Evolutionary conservation across 1,139 yeast species (phyloP).

Genomic region (Scheffersomyces segobiensis): DNA sequence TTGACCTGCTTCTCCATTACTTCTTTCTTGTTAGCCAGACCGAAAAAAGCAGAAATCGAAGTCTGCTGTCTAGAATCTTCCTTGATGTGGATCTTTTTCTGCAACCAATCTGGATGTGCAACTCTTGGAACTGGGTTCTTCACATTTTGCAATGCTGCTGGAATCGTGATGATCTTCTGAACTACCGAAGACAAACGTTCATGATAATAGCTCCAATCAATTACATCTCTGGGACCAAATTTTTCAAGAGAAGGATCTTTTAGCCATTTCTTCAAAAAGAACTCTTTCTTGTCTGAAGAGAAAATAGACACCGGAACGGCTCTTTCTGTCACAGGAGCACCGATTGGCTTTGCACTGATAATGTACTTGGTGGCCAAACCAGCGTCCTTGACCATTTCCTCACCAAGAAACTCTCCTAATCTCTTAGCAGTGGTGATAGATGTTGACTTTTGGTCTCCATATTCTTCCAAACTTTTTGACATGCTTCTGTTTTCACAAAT

Average conservation of each 20-base stretch:
- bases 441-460: constrained; percentile 88
- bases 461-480: constrained; percentile 89
- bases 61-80: constrained; percentile 75
- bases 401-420: constrained; percentile 94
- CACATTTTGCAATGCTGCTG: constrained; percentile 91
- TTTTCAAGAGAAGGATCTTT: constrained; percentile 75
- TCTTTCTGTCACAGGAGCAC: constrained; percentile 92
- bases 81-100: constrained; percentile 55
- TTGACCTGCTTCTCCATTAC: constrained; percentile 19
- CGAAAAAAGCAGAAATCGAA: constrained; percentile 60
- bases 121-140: constrained; percentile 95
- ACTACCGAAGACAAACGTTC: constrained; percentile 92
- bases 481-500: constrained; percentile 96
- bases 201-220: constrained; percentile 92
- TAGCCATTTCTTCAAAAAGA: constrained; percentile 83
- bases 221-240: constrained; percentile 83
- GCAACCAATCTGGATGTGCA: constrained; percentile 93
- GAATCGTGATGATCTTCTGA: constrained; percentile 93
- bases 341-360: constrained; percentile 79
- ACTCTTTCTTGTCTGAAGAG: constrained; percentile 69
- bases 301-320: constrained; percentile 97
- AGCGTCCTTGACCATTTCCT: constrained; percentile 94
- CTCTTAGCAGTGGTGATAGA: constrained; percentile 94
- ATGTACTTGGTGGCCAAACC: constrained; percentile 95
- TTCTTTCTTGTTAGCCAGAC: constrained; percentile 35